These are phyloP conservation scores for Yarrowia sp. DNA, from an alignment of 805 yeast genomes.

Conservation along the genomic window DNA sequence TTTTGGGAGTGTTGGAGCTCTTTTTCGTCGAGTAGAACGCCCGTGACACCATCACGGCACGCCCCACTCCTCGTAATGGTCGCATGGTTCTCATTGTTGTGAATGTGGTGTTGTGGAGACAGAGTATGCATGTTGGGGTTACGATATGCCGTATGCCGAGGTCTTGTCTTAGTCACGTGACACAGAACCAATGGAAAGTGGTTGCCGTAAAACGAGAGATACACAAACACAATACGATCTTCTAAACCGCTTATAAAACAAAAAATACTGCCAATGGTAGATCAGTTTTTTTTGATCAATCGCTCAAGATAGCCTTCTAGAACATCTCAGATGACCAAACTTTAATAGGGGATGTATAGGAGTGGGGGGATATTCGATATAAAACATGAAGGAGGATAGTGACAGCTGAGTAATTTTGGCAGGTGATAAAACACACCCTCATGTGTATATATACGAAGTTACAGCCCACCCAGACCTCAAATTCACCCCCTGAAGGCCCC, in stretches of 20 bases:
- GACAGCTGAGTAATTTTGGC: too few species aligned
- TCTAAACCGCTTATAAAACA: too few species aligned
- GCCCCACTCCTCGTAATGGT: neutral
- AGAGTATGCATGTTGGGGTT: neutral
- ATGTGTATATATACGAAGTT: neutral
- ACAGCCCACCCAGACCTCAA: too few species aligned
- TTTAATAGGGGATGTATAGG: neutral
- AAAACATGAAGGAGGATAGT: neutral
- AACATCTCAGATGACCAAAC: slow-evolving; percentile 11
- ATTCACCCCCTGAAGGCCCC: too few species aligned
- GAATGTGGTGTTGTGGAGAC: neutral
- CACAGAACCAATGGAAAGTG: neutral
- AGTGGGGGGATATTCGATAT: neutral
- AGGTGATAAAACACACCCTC: too few species aligned
- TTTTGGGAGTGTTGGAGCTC: neutral
- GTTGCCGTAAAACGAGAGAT: neutral
- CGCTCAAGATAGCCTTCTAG: neutral
- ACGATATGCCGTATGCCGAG: too few species aligned
- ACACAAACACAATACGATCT: neutral
- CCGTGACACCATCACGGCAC: neutral
- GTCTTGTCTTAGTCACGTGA: too few species aligned
- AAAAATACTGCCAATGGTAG: too few species aligned
- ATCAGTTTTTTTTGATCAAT: too few species aligned
- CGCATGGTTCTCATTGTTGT: neutral
- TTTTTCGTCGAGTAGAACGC: neutral